Percentiles rank a stretch among this genome's conserved stretches.
Evolutionary conservation across 2,329 filamentous ascomycete genomes (phyloP).

Genomic region (Huntiella bhutanensis): DNA sequence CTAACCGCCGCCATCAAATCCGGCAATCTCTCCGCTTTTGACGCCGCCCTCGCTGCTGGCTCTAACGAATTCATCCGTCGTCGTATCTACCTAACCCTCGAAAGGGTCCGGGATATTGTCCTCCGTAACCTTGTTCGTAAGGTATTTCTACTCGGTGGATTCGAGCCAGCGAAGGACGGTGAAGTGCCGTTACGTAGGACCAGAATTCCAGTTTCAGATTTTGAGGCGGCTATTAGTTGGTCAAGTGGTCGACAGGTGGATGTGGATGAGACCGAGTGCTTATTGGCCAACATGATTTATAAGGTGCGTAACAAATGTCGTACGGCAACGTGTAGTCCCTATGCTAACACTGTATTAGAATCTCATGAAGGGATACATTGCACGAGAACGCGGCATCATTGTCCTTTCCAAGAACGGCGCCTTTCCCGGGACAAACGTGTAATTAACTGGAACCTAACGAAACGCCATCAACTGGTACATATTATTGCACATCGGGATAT

Average conservation of each 20-base stretch:
- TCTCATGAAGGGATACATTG: conserved; percentile 95
- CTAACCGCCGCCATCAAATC: conserved; percentile 61
- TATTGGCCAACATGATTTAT: conserved; percentile 93
- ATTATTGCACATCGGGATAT: conserved; percentile 1
- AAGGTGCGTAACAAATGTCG: conserved; percentile 42
- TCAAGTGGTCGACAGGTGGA: conserved; percentile 52
- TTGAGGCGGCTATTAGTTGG: conserved; percentile 65
- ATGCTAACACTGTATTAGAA: conserved; percentile 31
- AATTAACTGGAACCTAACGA: conserved; percentile 8
- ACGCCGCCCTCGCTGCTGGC: conserved; percentile 57
- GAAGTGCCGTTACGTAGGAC: conserved; percentile 50
- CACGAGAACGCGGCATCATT: conserved; percentile 72
- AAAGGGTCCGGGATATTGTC: conserved; percentile 79
- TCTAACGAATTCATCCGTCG: conserved; percentile 88
- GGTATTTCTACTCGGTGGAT: conserved; percentile 72
- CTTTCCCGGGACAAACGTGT: conserved; percentile 75
- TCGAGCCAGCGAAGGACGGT: conserved; percentile 55
- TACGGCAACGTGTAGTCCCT: not conserved
- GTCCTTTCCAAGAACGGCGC: conserved; percentile 85
- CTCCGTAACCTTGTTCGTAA: conserved; percentile 82
- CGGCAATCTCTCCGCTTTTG: conserved; percentile 70
- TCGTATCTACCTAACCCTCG: conserved; percentile 85
- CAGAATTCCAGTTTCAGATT: conserved; percentile 65
- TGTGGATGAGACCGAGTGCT: conserved; percentile 83
- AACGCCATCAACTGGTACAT: not conserved